Conservation (phyloP, 306 rosid genomes). For the Malus sieversii region DNA sequence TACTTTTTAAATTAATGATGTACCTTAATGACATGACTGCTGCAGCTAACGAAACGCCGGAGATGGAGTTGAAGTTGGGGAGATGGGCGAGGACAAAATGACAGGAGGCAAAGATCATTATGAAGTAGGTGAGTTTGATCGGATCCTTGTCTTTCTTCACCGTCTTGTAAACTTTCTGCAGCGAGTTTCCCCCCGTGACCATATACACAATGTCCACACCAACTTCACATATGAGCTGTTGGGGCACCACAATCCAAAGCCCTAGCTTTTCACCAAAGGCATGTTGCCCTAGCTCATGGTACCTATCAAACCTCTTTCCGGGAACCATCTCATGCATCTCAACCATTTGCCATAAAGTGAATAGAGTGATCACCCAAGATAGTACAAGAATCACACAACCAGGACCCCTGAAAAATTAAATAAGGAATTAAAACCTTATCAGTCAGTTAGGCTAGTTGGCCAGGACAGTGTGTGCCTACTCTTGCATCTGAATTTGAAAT, state of each 20-base stretch:
- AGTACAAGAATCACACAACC: conserved; percentile 45
- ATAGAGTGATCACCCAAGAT: conserved; percentile 64
- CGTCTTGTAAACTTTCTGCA: conserved; percentile 45
- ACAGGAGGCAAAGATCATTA: conserved; percentile 60
- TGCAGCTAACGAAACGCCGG: conserved; percentile 55
- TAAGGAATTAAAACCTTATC: not conserved
- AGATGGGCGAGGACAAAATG: conserved; percentile 68
- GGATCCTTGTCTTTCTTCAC: conserved; percentile 32
- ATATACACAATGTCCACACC: conserved; percentile 69
- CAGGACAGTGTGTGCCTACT: too few relatives aligned
- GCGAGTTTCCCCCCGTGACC: conserved; percentile 72
- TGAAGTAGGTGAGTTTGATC: conserved; percentile 52
- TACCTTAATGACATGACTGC: conserved; percentile 77
- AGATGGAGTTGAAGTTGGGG: conserved; percentile 56
- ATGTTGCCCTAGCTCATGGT: conserved; percentile 73
- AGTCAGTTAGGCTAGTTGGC: too few relatives aligned
- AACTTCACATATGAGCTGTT: conserved; percentile 60
- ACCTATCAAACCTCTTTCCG: conserved; percentile 63
- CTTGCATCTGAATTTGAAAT: too few relatives aligned
- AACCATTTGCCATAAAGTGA: conserved; percentile 86
- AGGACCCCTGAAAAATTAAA: conserved; percentile 53
- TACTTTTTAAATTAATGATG: not conserved
- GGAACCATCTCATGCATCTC: conserved; percentile 91
- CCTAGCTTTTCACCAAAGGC: conserved; percentile 79
- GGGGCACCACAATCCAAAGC: conserved; percentile 73